phyloP scores from a whole-genome alignment of 2,329 filamentous ascomycete species.

The Penicillium sp. region DNA sequence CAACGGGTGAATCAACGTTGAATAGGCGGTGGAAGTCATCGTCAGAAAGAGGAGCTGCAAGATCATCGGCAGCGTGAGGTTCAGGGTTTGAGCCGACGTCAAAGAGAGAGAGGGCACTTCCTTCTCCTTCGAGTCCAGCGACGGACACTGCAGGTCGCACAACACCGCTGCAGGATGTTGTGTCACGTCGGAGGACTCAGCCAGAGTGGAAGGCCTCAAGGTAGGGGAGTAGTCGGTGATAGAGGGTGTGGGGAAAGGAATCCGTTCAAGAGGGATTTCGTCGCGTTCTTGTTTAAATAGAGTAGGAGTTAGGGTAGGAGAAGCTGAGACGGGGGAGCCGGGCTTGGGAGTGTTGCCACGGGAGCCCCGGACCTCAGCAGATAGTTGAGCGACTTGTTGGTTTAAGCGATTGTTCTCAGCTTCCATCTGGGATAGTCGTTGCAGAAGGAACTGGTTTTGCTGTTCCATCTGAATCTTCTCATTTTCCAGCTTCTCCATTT shows the following conservation, averaged over 20 bases:
- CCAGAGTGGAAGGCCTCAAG: conserved; percentile 37
- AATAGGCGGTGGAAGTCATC: conserved; percentile 55
- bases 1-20: conserved; percentile 58
- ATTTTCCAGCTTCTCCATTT: conserved; percentile 73
- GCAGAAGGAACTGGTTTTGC: conserved; percentile 62
- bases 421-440: conserved; percentile 53
- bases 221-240: conserved; percentile 34
- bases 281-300: conserved; percentile 40
- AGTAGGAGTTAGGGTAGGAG: conserved; percentile 35
- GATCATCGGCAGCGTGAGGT: conserved; percentile 49
- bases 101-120: conserved; percentile 38
- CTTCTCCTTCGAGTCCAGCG: conserved; percentile 52
- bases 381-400: conserved; percentile 44
- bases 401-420: conserved; percentile 45
- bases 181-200: conserved; percentile 76
- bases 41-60: conserved; percentile 59
- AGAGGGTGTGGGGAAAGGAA: conserved; percentile 35
- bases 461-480: conserved; percentile 58
- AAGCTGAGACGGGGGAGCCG: conserved; percentile 27
- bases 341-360: conserved; percentile 34
- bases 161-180: conserved; percentile 99
- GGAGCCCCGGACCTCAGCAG: conserved; percentile 38
- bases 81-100: conserved; percentile 34
- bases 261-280: conserved; percentile 35
- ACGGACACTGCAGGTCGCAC: conserved; percentile 99